phyloP scores from a whole-genome alignment of 495 filamentous ascomycete species.

The Talaromyces trachyspermus region DNA sequence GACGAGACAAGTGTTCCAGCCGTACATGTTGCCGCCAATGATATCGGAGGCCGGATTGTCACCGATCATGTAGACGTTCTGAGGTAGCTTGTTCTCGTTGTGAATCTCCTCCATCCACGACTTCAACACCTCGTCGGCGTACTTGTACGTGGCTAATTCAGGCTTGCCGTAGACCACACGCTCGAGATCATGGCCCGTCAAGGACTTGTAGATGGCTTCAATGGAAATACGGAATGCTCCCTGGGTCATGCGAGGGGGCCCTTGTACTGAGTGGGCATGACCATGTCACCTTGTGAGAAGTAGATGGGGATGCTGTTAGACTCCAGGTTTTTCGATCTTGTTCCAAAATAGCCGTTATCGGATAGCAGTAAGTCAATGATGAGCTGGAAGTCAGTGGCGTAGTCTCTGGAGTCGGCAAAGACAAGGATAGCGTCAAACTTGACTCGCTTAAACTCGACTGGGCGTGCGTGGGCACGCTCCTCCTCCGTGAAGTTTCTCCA shows the following conservation, averaged over 20 bases:
- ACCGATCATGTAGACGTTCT: slow-evolving; percentile 77
- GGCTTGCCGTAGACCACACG: slow-evolving; percentile 82
- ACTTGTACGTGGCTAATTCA: slow-evolving; percentile 72
- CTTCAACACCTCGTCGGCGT: slow-evolving; percentile 67
- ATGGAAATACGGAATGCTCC: slow-evolving; percentile 70
- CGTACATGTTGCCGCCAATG: slow-evolving; percentile 72
- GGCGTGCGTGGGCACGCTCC: slow-evolving; percentile 59
- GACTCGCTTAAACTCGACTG: slow-evolving; percentile 57
- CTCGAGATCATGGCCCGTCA: slow-evolving; percentile 68
- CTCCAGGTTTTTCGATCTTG: slow-evolving; percentile 59
- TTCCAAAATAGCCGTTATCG: slow-evolving; percentile 61
- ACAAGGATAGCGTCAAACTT: slow-evolving; percentile 80
- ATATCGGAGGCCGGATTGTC: slow-evolving; percentile 77
- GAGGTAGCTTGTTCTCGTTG: slow-evolving; percentile 59
- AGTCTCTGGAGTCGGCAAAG: slow-evolving; percentile 78
- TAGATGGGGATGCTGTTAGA: slow-evolving; percentile 66
- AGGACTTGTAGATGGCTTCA: slow-evolving; percentile 71
- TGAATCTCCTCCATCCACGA: slow-evolving; percentile 73
- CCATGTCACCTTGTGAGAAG: slow-evolving; percentile 66
- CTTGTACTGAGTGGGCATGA: slow-evolving; percentile 73
- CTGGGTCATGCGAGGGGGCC: slow-evolving; percentile 62
- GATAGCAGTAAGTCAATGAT: slow-evolving; percentile 76
- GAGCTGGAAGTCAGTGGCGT: slow-evolving; percentile 76
- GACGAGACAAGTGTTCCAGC: slow-evolving; percentile 70
- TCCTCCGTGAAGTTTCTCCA: slow-evolving; percentile 67